Base-by-base conservation (phyloP, 768 basidiomycete genomes). In the Leccinum imitatum region DNA sequence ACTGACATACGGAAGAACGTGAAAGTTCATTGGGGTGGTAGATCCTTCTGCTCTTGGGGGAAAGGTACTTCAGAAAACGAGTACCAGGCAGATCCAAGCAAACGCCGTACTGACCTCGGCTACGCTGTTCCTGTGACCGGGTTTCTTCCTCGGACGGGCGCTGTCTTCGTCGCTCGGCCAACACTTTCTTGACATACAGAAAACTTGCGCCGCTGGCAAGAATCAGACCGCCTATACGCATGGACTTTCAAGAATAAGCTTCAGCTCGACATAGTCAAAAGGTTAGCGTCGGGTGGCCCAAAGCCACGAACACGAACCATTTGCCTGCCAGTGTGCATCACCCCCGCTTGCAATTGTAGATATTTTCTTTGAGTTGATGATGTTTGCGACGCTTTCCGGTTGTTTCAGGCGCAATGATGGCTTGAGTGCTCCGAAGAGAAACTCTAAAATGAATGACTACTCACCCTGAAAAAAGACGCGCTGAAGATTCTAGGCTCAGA, bases 171-270 rank as follows among this genome's bases (percentile, higher is more conserved):
- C 73, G 69, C 13, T 67, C 61, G 6, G 48, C 62, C 63, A 73
- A 58, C 25, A 73, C 56, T 15, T 59, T 72, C 55, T 73, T 73
- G 56, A 71, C 72, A 25, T 69, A 73, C 41, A 73, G 52, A 59
- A 73, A 73, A 48, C 72, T 66, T 0, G 62, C 70, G 15, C 72
- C 72, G 10, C 67, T 72, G 3, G 63, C 63, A 30, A 73, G 59
- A 54, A 71, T 67, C 53, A 73, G 53, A n/a, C 60, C 63, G n/a
- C 65, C 72, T 61, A 72, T 60, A 15, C 69, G 67, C n/a, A 63
- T 50, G 23, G 66, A 33, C 72, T 73, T 59, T 46, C 6, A 21
- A 56, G 25, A 7, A 47, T 21, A 15, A 46, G 37, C 3, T 10
- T 57, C 33, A 57, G 57, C 17, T 46, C 47, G 10, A 39, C 6